Conservation (phyloP, 768 basidiomycete genomes). For the Pholiota microspora region DNA sequence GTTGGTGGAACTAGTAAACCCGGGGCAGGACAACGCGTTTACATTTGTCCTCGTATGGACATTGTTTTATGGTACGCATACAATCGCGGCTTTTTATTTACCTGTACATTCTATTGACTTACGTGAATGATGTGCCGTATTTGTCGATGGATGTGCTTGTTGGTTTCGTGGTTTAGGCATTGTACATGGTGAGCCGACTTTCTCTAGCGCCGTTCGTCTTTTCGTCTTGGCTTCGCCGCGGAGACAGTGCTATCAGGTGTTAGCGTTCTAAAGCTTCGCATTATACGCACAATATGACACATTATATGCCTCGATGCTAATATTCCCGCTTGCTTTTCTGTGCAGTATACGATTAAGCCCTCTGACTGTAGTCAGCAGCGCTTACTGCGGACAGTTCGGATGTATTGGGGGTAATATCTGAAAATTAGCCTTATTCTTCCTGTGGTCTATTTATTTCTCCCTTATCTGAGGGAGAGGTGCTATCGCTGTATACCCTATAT, state of each 20-base stretch:
- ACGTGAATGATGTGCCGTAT: not conserved
- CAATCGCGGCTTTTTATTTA: not conserved
- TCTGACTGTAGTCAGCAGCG: not conserved
- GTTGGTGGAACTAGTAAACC: constrained; percentile 66
- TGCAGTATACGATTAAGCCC: constrained; percentile 17
- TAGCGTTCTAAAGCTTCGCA: not conserved
- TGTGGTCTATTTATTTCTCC: constrained; percentile 4
- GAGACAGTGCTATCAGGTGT: not conserved
- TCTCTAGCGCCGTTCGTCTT: not conserved
- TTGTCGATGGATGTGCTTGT: not conserved
- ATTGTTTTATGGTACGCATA: constrained; percentile 76
- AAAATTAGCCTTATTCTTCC: constrained; percentile 5
- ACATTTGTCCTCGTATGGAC: constrained; percentile 95
- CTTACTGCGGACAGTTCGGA: not conserved
- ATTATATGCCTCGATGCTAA: not conserved
- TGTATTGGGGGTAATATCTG: not conserved
- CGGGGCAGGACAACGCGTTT: constrained; percentile 88
- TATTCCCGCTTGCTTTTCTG: constrained; percentile 1
- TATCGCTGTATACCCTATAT: not conserved
- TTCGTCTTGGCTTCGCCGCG: not conserved
- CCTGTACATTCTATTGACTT: not conserved
- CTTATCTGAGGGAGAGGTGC: not conserved
- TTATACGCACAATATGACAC: not conserved
- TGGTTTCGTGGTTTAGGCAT: constrained; percentile 33
- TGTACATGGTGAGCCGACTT: constrained; percentile 42